These are phyloP conservation scores for Teunomyces pallodes DNA, from an alignment of 805 yeast species.

Conservation along the genomic window DNA sequence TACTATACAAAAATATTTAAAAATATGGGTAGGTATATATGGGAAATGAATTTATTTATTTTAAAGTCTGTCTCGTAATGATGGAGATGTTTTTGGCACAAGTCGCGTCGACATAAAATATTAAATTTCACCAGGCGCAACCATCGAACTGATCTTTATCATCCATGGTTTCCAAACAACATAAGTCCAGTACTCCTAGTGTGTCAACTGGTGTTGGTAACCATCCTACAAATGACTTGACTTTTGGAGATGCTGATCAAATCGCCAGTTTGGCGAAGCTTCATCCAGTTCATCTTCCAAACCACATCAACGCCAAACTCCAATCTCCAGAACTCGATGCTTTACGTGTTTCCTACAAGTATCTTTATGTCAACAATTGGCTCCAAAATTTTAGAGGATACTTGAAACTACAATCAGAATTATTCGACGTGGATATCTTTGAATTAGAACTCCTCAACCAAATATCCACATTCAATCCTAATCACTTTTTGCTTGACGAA, in stretches of 20 bases:
- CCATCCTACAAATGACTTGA: neutral
- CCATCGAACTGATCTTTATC: neutral
- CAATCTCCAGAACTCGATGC: conserved; percentile 7
- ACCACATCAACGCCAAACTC: conserved; percentile 7
- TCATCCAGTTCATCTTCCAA: conserved; percentile 10
- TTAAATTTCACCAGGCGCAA: neutral
- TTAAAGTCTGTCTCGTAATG: neutral
- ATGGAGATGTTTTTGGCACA: neutral
- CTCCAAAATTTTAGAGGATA: conserved; percentile 51
- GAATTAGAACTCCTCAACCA: conserved; percentile 56
- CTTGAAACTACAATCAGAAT: conserved; percentile 48
- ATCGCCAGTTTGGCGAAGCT: conserved; percentile 9
- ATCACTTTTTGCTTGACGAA: conserved; percentile 7
- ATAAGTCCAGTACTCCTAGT: conserved; percentile 5
- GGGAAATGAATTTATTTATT: neutral
- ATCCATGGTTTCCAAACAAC: conserved; percentile 8
- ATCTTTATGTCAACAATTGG: conserved; percentile 50
- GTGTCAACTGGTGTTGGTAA: neutral
- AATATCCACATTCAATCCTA: conserved; percentile 9
- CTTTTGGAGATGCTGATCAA: conserved; percentile 12
- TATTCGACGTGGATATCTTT: conserved; percentile 55
- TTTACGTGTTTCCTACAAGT: conserved; percentile 16
- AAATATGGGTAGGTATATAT: neutral
- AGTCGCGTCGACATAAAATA: neutral
- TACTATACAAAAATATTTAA: conserved; percentile 1